Conservation (phyloP, 73 alveolate genomes). For the Breviolum minutum region DNA sequence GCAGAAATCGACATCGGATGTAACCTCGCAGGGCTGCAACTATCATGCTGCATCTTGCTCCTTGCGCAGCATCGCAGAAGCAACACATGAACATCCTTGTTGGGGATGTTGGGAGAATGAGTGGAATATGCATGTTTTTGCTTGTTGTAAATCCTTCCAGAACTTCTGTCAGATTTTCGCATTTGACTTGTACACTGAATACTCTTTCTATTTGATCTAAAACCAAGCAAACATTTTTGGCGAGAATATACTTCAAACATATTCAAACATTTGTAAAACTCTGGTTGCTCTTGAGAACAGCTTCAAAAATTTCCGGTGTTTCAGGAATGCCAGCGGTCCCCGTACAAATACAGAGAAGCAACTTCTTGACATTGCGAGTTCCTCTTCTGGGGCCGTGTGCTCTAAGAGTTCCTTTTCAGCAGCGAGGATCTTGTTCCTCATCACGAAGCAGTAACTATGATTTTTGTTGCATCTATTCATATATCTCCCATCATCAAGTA, state of each 20-base stretch:
- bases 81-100: too few relatives aligned
- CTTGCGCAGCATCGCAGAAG: background rate
- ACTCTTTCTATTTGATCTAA: background rate
- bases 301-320: background rate
- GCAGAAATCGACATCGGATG: conserved; percentile 53
- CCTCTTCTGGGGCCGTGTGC: conserved; percentile 76
- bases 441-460: too few relatives aligned
- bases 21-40: conserved; percentile 42
- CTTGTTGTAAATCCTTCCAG: too few relatives aligned
- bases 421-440: too few relatives aligned
- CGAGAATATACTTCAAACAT: background rate
- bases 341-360: conserved; percentile 71
- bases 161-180: background rate
- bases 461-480: too few relatives aligned
- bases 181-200: background rate
- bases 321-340: conserved; percentile 85
- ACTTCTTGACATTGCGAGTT: conserved; percentile 45
- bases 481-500: too few relatives aligned
- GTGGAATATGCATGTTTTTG: too few relatives aligned
- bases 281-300: background rate
- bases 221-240: too few relatives aligned
- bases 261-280: background rate
- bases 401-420: conserved; percentile 73
- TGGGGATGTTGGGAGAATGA: background rate
- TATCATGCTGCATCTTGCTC: conserved; percentile 72